Evolutionary conservation across 345 rosid genomes (phyloP), one percentile per base, ranked within the genome.

Genomic region (Citrus australasica): DNA sequence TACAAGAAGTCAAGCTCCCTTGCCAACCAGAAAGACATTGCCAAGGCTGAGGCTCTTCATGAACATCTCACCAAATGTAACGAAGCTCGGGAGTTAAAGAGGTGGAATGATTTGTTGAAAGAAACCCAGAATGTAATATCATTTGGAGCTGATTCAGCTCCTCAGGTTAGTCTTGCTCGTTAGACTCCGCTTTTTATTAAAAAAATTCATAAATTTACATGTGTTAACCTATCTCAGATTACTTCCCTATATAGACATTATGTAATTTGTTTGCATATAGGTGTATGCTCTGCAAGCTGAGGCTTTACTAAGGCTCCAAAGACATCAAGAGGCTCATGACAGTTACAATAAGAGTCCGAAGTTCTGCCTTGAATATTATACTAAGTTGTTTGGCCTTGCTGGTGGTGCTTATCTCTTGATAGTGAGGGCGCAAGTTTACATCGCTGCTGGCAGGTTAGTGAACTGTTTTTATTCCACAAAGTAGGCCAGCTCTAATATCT

Each of bases 371-470:
- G 90, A 91, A 67, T 67, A 83, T 69, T 86, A 65, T 53, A 81
- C 82, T 24, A 84, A 89, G 80, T 77, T 86, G 9, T 93, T 87
- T 77, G 93, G 91, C 68, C 85, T 76, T 75, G 63, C 85, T 55
- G 58, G 55, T 10, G 73, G 87, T 28, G 82, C 89, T 40, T 82
- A 87, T 71, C 67, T 90, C 35, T 78, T 90, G 68, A 83, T 80
- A 81, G 79, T 89, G 67, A 83, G 83, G 60, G 87, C 98, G 40
- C 85, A 79, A 66, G 87, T 91, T 75, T 87, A 89, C 87, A 71
- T 91, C 83, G 85, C 89, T 71, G 79, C 81, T 0, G 95, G 98
- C 85, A 90, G 98, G 98, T 92, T 74, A 63, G 90, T 79, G 21
- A 37, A 56, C 73, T 67, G 46, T 13, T 67, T 60, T 37, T 37